These are phyloP conservation scores for Moesziomyces parantarcticus DNA, from an alignment of 1,284 basidiomycete species.

Conservation along the genomic window DNA sequence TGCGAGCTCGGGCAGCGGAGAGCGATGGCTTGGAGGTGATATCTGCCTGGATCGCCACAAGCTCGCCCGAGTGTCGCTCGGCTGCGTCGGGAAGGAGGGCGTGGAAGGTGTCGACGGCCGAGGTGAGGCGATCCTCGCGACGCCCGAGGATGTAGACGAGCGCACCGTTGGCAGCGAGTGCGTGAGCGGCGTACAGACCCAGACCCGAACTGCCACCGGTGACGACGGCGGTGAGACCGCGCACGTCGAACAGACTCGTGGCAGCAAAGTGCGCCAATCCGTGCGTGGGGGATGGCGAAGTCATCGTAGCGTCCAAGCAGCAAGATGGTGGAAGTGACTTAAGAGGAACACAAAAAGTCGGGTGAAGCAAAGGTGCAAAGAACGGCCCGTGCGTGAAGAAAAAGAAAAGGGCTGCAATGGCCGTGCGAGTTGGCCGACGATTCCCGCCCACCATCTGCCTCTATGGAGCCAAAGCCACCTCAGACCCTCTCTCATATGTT, in stretches of 20 bases:
- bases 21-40: constrained; percentile 43
- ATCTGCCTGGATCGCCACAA: constrained; percentile 29
- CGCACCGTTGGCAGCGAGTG: constrained; percentile 46
- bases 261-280: constrained; percentile 16
- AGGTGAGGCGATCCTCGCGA: constrained; percentile 19
- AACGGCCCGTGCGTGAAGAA: not conserved
- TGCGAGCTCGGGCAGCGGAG: constrained; percentile 6
- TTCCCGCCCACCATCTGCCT: too few species aligned
- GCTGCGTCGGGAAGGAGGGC: constrained; percentile 4
- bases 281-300: not conserved
- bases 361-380: not conserved
- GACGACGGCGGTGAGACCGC: constrained; percentile 25
- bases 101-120: constrained; percentile 17
- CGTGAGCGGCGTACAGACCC: constrained; percentile 48
- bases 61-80: constrained; percentile 3
- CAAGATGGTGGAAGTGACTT: not conserved
- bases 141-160: constrained; percentile 52
- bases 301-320: constrained; percentile 1
- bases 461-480: too few species aligned
- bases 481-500: too few species aligned
- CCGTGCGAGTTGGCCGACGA: too few species aligned
- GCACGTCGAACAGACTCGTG: constrained; percentile 35
- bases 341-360: not conserved
- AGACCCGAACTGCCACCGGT: constrained; percentile 48
- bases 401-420: not conserved